phyloP scores from a whole-genome alignment of 1,284 basidiomycete species.

The Hemileccinum hortonii region DNA sequence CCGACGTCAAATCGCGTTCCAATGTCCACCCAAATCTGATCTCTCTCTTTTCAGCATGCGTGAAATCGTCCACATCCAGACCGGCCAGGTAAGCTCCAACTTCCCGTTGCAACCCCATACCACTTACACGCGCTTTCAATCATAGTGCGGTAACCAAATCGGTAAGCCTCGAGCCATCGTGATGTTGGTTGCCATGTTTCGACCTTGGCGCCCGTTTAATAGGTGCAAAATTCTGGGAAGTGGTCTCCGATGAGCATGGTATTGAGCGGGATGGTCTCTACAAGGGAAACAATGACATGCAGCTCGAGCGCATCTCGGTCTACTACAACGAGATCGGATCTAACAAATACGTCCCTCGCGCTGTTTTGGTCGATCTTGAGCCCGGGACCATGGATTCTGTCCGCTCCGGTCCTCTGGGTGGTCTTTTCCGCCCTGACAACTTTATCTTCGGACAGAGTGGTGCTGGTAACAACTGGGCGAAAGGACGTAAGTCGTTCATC shows the following conservation, averaged over 20 bases:
- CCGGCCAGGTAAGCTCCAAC: slow-evolving; percentile 74
- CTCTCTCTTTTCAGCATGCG: slow-evolving; percentile 66
- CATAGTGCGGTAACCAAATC: slow-evolving; percentile 96
- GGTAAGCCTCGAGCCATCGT: slow-evolving; percentile 49
- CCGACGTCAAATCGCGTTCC: slow-evolving; percentile 36
- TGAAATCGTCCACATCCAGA: slow-evolving; percentile 97
- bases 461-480: slow-evolving; percentile 96
- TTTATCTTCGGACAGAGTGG: slow-evolving; percentile 89
- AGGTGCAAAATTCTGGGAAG: slow-evolving; percentile 99
- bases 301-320: slow-evolving; percentile 96
- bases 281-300: slow-evolving; percentile 91
- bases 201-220: slow-evolving; percentile 11
- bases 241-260: slow-evolving; percentile 96
- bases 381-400: slow-evolving; percentile 97
- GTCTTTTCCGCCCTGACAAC: slow-evolving; percentile 94
- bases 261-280: slow-evolving; percentile 91
- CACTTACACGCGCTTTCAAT: slow-evolving; percentile 21
- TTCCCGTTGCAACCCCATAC: not conserved
- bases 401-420: slow-evolving; percentile 79
- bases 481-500: slow-evolving; percentile 72
- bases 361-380: slow-evolving; percentile 92
- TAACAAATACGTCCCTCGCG: slow-evolving; percentile 96
- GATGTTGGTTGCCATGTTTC: slow-evolving; percentile 1
- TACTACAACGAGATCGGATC: slow-evolving; percentile 92
- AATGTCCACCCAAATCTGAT: slow-evolving; percentile 30